Evolutionary conservation across 1,284 basidiomycete genomes (phyloP).

Genomic region (Veloboletus limbatus): DNA sequence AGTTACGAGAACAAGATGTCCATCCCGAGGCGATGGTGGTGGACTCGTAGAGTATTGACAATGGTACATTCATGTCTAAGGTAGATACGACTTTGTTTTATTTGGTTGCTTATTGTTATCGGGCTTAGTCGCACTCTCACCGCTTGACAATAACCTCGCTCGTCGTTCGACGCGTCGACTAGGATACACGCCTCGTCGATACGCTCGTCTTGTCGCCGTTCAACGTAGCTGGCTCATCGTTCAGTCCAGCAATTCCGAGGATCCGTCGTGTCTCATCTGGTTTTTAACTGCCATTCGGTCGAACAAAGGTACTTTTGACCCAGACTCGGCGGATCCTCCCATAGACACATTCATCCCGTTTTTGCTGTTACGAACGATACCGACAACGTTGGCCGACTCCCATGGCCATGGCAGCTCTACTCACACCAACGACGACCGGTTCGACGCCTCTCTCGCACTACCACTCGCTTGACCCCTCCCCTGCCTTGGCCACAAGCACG

Average conservation of each 20-base stretch:
- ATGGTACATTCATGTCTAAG: not conserved
- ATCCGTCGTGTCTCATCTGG: constrained; percentile 56
- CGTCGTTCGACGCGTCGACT: constrained; percentile 17
- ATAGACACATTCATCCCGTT: constrained; percentile 13
- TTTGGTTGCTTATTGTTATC: constrained; percentile 23
- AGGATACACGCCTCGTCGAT: too few species aligned
- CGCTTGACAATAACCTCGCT: constrained; percentile 15
- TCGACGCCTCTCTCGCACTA: constrained; percentile 35
- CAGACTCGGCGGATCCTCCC: constrained; percentile 54
- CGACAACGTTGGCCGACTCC: not conserved
- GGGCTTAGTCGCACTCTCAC: constrained; percentile 2
- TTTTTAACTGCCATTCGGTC: too few species aligned
- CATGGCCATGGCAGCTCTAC: constrained; percentile 25
- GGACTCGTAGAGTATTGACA: constrained; percentile 23
- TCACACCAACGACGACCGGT: constrained; percentile 24
- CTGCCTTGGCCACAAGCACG: constrained; percentile 34
- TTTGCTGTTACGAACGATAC: constrained; percentile 14
- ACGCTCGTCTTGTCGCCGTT: too few species aligned
- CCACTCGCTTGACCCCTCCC: constrained; percentile 39
- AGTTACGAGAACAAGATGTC: constrained; percentile 7
- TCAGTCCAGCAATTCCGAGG: constrained; percentile 26
- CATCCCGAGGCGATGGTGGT: constrained; percentile 36
- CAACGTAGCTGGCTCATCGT: constrained; percentile 3
- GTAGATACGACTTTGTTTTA: too few species aligned
- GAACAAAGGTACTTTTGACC: constrained; percentile 43